Percentiles rank a stretch among this genome's conserved stretches.
These are phyloP conservation scores for Starmerella powellii DNA, from an alignment of 805 yeast species.

Conservation along the genomic window DNA sequence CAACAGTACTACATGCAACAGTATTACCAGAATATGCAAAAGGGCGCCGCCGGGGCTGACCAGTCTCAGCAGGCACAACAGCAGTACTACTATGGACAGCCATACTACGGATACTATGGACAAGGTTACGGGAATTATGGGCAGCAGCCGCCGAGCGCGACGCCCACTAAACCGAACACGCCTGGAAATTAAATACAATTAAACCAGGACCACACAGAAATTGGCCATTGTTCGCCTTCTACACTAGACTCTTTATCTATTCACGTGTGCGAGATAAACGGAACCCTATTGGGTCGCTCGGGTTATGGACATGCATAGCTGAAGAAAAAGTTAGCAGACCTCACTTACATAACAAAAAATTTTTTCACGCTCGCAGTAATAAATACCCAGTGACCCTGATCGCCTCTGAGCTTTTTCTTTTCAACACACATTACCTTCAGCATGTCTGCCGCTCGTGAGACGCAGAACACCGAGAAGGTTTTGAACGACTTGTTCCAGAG, in stretches of 20 bases:
- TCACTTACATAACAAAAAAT: constrained; percentile 5
- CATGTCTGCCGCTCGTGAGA: constrained; percentile 25
- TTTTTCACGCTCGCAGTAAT: constrained; percentile 6
- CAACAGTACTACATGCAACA: constrained; percentile 11
- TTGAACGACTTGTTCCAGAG: constrained; percentile 87
- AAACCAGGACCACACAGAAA: too few relatives aligned
- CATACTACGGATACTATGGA: constrained; percentile 1
- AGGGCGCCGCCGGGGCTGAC: constrained; percentile 1
- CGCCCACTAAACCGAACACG: too few relatives aligned
- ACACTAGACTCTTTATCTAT: background rate
- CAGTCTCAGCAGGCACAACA: constrained; percentile 1
- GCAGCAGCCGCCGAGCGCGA: background rate
- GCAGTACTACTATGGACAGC: constrained; percentile 1
- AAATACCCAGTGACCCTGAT: constrained; percentile 10
- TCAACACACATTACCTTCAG: constrained; percentile 1
- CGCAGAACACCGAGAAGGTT: constrained; percentile 42
- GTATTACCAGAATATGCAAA: constrained; percentile 14
- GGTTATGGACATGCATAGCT: background rate
- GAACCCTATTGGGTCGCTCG: background rate
- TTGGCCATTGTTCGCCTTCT: too few relatives aligned
- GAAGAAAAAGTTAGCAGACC: background rate
- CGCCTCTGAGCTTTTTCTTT: background rate
- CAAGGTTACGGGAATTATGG: background rate
- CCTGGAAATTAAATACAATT: too few relatives aligned
- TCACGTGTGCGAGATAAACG: background rate